phyloP scores from a whole-genome alignment of 345 rosid genomes.

The Brassica cretica region DNA sequence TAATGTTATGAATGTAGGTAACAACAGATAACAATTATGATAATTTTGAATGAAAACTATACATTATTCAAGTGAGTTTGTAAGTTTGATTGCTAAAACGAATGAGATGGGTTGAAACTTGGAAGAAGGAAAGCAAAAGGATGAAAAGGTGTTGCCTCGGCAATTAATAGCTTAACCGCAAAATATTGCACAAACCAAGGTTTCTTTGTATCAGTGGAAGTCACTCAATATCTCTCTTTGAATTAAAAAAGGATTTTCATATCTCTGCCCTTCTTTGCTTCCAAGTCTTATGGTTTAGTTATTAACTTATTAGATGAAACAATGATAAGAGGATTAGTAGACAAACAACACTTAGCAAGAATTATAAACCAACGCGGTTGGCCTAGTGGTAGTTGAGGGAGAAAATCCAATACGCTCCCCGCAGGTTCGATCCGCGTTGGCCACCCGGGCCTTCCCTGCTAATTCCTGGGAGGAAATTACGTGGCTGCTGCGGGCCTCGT shows the following conservation, averaged over 20 bases:
- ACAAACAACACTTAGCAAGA: slow-evolving; percentile 9
- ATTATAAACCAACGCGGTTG: no score
- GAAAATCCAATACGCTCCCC: no score
- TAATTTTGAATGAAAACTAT: neutral
- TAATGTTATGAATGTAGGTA: slow-evolving; percentile 36
- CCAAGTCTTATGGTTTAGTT: slow-evolving; percentile 38
- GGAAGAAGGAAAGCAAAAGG: slow-evolving; percentile 22
- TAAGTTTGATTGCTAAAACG: slow-evolving; percentile 26
- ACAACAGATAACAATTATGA: slow-evolving; percentile 20
- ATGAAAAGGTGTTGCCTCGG: slow-evolving; percentile 41
- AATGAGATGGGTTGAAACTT: slow-evolving; percentile 23
- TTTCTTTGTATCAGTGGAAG: slow-evolving; percentile 51
- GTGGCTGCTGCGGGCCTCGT: no score
- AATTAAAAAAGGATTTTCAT: slow-evolving; percentile 14
- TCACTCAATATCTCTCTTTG: slow-evolving; percentile 50
- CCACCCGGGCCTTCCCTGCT: no score
- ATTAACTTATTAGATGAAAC: slow-evolving; percentile 15
- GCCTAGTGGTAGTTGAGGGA: no score
- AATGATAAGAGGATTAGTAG: slow-evolving; percentile 7
- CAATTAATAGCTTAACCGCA: slow-evolving; percentile 71
- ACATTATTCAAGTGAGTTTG: slow-evolving; percentile 14
- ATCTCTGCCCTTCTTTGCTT: slow-evolving; percentile 39
- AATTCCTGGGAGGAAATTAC: no score
- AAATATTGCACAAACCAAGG: slow-evolving; percentile 59
- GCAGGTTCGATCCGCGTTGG: no score